Conservation (phyloP, 169 alveolate genomes). For the Eimeria mitis region DNA sequence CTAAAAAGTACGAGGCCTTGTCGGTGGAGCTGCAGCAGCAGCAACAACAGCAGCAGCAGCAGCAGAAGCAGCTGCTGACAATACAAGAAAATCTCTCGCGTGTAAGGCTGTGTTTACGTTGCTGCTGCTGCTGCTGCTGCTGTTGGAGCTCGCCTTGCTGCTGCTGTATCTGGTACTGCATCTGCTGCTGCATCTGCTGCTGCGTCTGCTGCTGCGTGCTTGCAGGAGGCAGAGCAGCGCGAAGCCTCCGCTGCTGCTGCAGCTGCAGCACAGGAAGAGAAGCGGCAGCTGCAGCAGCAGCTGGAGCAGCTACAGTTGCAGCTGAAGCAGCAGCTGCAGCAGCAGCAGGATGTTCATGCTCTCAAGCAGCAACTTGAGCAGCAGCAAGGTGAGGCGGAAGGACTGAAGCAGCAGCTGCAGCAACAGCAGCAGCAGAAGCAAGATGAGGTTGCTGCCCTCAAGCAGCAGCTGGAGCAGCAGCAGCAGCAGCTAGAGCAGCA, state of each 20-base stretch:
- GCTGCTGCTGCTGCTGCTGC: slow-evolving; percentile 16
- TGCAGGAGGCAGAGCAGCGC: slow-evolving; percentile 50
- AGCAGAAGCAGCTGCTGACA: slow-evolving; percentile 19
- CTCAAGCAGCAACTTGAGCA: neutral
- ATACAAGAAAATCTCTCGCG: neutral
- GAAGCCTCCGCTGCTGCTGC: slow-evolving; percentile 59
- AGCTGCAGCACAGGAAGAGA: slow-evolving; percentile 32
- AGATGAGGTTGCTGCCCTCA: neutral
- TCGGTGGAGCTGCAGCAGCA: slow-evolving; percentile 52
- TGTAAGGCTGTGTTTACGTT: neutral
- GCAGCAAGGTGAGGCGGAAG: neutral
- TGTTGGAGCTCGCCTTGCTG: no score
- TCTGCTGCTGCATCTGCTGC: slow-evolving; percentile 17
- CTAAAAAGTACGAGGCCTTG: neutral
- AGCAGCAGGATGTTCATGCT: neutral
- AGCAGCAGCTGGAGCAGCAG: slow-evolving; percentile 15
- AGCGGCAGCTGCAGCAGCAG: slow-evolving; percentile 46
- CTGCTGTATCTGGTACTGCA: neutral
- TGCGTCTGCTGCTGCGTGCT: neutral
- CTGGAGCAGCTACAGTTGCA: neutral
- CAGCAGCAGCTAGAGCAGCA: slow-evolving; percentile 9
- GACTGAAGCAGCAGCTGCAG: slow-evolving; percentile 1
- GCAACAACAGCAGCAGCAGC: slow-evolving; percentile 37
- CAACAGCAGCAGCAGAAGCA: slow-evolving; percentile 14
- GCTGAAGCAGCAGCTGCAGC: slow-evolving; percentile 24